These are phyloP conservation scores for Calonectria montana DNA, from an alignment of 2,329 filamentous ascomycete species.

Conservation along the genomic window DNA sequence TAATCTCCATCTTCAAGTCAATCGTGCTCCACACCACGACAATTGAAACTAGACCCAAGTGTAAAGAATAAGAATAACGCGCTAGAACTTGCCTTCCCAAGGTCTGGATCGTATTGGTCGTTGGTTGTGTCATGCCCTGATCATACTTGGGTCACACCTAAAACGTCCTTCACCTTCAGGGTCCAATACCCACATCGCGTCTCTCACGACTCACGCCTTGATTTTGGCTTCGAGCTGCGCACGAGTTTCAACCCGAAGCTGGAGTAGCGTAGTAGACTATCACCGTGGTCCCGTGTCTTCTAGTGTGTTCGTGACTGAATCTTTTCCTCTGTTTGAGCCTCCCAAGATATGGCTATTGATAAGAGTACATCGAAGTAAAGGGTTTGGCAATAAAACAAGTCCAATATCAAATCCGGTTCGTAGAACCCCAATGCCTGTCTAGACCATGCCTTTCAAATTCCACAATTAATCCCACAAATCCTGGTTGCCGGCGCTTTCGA, in stretches of 20 bases:
- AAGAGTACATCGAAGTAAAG: conserved; percentile 6
- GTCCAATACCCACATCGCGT: not conserved
- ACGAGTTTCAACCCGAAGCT: not conserved
- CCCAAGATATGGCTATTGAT: not conserved
- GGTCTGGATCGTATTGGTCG: not conserved
- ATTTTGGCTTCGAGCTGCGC: not conserved
- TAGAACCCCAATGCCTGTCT: conserved; percentile 22
- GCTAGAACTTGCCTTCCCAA: not conserved
- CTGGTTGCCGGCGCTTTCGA: not conserved
- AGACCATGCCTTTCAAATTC: conserved; percentile 21
- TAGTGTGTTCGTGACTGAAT: conserved; percentile 12
- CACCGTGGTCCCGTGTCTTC: not conserved
- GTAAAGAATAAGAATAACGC: not conserved
- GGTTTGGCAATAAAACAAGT: not conserved
- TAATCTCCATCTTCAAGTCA: not conserved
- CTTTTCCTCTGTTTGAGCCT: conserved; percentile 5
- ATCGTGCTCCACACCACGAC: not conserved
- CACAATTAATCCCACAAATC: conserved; percentile 29
- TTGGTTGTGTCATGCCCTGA: not conserved
- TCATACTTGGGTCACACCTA: not conserved
- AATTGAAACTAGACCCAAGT: not conserved
- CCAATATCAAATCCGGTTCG: conserved; percentile 17
- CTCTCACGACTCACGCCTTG: conserved; percentile 9
- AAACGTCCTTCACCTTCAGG: not conserved
- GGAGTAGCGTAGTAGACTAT: not conserved